Evolutionary conservation across 176 grass and related monocot genomes (phyloP).

Genomic region (Puya raimondii): DNA sequence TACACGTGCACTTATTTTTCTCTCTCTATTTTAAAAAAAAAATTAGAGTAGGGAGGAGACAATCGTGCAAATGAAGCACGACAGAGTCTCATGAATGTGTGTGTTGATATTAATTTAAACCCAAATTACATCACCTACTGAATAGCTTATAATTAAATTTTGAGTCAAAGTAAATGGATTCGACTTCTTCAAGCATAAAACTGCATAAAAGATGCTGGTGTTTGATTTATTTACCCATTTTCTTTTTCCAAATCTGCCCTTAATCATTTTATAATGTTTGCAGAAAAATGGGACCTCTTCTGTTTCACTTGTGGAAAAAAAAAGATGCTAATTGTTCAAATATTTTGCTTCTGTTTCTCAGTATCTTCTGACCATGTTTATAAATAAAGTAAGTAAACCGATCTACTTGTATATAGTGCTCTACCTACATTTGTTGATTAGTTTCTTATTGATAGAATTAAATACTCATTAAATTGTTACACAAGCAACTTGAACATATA

Average conservation of each 20-base stretch:
- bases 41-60: background rate
- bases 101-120: background rate
- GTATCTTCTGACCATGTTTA: background rate
- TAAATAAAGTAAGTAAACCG: background rate
- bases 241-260: background rate
- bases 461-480: background rate
- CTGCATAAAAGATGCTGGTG: slow-evolving; percentile 2
- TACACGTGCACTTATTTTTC: background rate
- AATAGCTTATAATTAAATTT: background rate
- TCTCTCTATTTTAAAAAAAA: background rate
- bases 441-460: background rate
- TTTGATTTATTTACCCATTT: background rate
- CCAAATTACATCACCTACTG: background rate
- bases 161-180: background rate
- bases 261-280: background rate
- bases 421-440: background rate
- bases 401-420: background rate
- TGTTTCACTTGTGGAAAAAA: background rate
- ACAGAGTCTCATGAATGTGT: background rate
- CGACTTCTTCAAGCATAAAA: background rate
- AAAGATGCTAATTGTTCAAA: background rate
- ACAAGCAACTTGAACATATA: background rate
- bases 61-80: background rate
- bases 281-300: background rate
- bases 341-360: background rate